Percentiles rank a stretch among this genome's conserved stretches.
These are phyloP conservation scores for Scalesia atractyloides DNA, from an alignment of 129 eudicot genomes.

Conservation along the genomic window DNA sequence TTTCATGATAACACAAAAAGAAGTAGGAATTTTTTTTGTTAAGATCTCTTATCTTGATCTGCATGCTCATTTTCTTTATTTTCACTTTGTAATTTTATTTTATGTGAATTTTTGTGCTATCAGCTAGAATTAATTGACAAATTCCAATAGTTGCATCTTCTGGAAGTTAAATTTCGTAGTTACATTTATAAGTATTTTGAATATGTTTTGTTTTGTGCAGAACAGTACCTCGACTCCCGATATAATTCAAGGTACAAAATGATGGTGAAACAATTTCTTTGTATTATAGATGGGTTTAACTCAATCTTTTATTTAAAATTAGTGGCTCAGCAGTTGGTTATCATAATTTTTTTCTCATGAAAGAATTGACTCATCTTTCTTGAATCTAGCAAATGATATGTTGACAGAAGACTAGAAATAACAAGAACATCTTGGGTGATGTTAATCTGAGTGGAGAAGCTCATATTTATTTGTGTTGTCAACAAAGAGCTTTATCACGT, in stretches of 20 bases:
- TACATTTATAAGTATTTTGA: neutral
- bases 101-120: neutral
- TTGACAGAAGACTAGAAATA: too few relatives aligned
- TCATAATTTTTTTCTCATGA: neutral
- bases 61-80: neutral
- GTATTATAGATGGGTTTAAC: conserved; percentile 24
- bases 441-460: too few relatives aligned
- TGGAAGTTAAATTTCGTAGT: neutral
- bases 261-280: conserved; percentile 29
- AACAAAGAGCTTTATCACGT: too few relatives aligned
- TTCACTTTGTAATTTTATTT: neutral
- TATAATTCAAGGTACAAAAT: conserved; percentile 28
- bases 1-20: neutral
- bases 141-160: neutral
- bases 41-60: neutral
- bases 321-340: neutral
- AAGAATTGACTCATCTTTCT: too few relatives aligned
- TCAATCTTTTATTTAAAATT: conserved; percentile 4
- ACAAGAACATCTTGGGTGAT: too few relatives aligned
- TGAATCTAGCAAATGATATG: too few relatives aligned
- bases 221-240: conserved; percentile 31
- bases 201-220: conserved; percentile 36
- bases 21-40: neutral
- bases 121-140: neutral
- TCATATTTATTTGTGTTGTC: too few relatives aligned